Evolutionary conservation across 768 basidiomycete species (phyloP).

Genomic region (Tricholoma flavovirens): DNA sequence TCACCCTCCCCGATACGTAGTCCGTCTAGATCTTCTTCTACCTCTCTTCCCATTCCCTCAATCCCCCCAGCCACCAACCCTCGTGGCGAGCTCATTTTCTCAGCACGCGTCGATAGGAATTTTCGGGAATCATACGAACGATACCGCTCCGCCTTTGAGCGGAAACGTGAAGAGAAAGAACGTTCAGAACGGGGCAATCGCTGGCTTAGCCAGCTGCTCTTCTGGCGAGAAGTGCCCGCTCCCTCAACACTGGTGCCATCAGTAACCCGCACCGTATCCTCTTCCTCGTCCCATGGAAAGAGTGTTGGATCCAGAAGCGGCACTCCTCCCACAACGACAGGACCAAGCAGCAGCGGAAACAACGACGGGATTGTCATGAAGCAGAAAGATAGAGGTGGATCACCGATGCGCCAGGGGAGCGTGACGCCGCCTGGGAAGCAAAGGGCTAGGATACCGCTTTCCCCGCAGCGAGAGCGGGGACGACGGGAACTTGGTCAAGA

Average conservation of each 20-base stretch:
- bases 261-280: slow-evolving; percentile 22
- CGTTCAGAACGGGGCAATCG: slow-evolving; percentile 26
- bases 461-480: slow-evolving; percentile 3
- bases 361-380: slow-evolving; percentile 22
- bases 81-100: slow-evolving; percentile 95
- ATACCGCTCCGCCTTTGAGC: slow-evolving; percentile 84
- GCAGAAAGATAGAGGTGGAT: slow-evolving; percentile 23
- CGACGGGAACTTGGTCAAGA: slow-evolving; percentile 8
- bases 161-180: slow-evolving; percentile 61
- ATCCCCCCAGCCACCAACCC: slow-evolving; percentile 89
- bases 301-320: slow-evolving; percentile 28
- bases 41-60: slow-evolving; percentile 60
- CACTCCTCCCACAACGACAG: slow-evolving; percentile 26
- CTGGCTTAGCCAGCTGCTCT: slow-evolving; percentile 27
- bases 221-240: slow-evolving; percentile 15
- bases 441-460: slow-evolving; percentile 1
- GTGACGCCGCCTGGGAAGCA: slow-evolving; percentile 1
- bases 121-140: slow-evolving; percentile 93
- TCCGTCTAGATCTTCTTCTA: slow-evolving; percentile 7
- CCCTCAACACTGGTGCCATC: slow-evolving; percentile 7
- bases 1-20: slow-evolving; percentile 27
- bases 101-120: slow-evolving; percentile 70
- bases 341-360: slow-evolving; percentile 1
- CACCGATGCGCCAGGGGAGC: slow-evolving; percentile 12
- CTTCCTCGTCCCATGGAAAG: slow-evolving; percentile 18